Evolutionary conservation across 208 protist species (phyloP).

Genomic region (Acanthamoeba sp.): DNA sequence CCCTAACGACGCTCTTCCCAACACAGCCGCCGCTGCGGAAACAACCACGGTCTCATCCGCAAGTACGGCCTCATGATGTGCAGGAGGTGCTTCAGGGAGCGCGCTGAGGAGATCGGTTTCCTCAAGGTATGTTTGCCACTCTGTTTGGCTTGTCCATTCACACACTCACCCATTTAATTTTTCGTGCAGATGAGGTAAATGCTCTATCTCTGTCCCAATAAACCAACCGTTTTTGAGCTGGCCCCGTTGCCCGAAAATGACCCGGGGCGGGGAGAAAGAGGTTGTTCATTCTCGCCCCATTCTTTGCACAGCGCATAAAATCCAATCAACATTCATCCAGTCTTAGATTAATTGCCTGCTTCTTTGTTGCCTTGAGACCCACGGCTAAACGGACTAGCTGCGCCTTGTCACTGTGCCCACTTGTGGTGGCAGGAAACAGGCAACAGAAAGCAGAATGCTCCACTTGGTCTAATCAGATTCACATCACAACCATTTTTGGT

Average conservation of each 20-base stretch:
- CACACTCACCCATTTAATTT: too few species aligned
- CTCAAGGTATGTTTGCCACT: slow-evolving; percentile 88
- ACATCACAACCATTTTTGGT: too few species aligned
- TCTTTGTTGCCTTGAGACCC: too few species aligned
- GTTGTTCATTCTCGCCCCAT: background rate
- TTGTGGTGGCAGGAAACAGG: too few species aligned
- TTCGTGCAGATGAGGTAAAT: background rate
- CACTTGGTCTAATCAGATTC: too few species aligned
- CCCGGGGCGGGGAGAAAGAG: background rate
- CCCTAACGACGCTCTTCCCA: background rate
- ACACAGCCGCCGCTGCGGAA: slow-evolving; percentile 91
- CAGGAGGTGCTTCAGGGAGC: slow-evolving; percentile 95
- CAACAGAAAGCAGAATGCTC: too few species aligned
- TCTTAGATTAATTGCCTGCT: too few species aligned
- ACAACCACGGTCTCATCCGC: slow-evolving; percentile 93
- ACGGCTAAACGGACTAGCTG: too few species aligned
- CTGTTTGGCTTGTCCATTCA: background rate
- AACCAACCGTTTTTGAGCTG: slow-evolving; percentile 7
- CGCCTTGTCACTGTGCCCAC: too few species aligned
- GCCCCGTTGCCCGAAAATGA: background rate
- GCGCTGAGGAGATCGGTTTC: slow-evolving; percentile 93
- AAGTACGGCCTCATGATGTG: slow-evolving; percentile 95
- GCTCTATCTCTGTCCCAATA: slow-evolving; percentile 35
- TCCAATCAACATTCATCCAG: too few species aligned
- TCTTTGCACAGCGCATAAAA: background rate